These are phyloP conservation scores for Aureobasidium subglaciale DNA, from an alignment of 2,329 filamentous ascomycete genomes.

Conservation along the genomic window DNA sequence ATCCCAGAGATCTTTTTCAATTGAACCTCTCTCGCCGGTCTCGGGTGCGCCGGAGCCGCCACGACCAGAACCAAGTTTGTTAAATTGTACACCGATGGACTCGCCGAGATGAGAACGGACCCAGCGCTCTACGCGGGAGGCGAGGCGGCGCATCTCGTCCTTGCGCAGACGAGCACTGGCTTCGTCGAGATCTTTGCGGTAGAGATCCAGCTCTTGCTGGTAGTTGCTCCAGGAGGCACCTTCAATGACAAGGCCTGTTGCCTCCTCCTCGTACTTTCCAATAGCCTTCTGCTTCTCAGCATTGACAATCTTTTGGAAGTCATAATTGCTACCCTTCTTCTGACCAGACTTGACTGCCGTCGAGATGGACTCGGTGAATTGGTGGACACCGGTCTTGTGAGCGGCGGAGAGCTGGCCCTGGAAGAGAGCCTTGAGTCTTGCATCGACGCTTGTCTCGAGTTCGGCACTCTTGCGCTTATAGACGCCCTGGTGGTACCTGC, in stretches of 20 bases:
- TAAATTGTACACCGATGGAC: conserved; percentile 87
- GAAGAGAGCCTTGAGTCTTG: conserved; percentile 81
- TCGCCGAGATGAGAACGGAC: conserved; percentile 82
- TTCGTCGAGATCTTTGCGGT: conserved; percentile 84
- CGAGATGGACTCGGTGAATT: conserved; percentile 84
- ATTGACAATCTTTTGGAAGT: conserved; percentile 90
- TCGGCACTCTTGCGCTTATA: conserved; percentile 80
- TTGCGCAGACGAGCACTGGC: conserved; percentile 78
- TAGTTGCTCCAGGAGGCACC: conserved; percentile 85
- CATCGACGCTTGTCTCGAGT: conserved; percentile 78
- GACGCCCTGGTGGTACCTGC: conserved; percentile 93
- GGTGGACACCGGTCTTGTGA: conserved; percentile 77
- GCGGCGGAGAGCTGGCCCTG: conserved; percentile 79
- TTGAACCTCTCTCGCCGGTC: conserved; percentile 60
- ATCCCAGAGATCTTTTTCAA: conserved; percentile 90
- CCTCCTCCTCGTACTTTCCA: conserved; percentile 67
- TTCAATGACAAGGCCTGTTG: conserved; percentile 65
- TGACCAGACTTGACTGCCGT: conserved; percentile 82
- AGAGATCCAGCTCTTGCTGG: conserved; percentile 68
- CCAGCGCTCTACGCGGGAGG: conserved; percentile 87
- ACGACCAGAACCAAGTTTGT: conserved; percentile 83
- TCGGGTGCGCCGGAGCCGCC: conserved; percentile 76
- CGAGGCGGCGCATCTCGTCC: conserved; percentile 91
- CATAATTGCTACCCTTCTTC: conserved; percentile 83
- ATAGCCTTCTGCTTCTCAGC: conserved; percentile 72